Base-by-base conservation (phyloP, 441 rosid species). In the Erodium moschatum region DNA sequence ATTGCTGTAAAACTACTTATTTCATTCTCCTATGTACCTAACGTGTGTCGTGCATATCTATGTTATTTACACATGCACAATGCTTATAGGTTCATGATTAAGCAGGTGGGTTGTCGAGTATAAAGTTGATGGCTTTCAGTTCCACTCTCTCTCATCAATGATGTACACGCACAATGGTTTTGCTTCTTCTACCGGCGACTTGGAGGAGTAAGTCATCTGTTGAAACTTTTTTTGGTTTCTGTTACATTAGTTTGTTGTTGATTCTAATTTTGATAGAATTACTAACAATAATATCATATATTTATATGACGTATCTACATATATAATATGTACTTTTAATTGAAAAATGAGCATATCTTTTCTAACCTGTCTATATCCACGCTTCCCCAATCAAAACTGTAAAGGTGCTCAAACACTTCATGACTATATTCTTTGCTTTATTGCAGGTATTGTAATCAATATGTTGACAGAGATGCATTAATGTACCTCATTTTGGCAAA, bases 121-220 rank as follows among this genome's bases (percentile, higher is more conserved):
- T 83, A 90, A 83, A 61, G 81, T 91, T 74, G 97, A 93, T 67
- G 97, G 98, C 74, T 91, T 89, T 78, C 96, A 91, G 67, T 93
- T 93, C 79, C 98, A 93, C 81, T 91, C 98, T 20, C 89, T 93
- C 70, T 84, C 96, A 71, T 93, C 97, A 21, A 93, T 91, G 97
- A 78, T 93, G 62, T 93, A 93, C 72, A 89, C 89, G 0, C 96
- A 93, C 83, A 93, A 93, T 69, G 98, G 98, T 68, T 93, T 93
- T 83, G 96, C 96, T 77, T 68, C 93, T 46, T 91, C 91, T 77
- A 77, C 87, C 11, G 93, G 86, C 15, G 87, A 84, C 69, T 77
- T 88, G 69, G 98, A 91, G 46, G 98, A 93, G 98, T 93, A 90
- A 85, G 94, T 62, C 75, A 69, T 79, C 76, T 74, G 11, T 52